Evolutionary conservation across 495 filamentous ascomycete species (phyloP).

Genomic region (Penicillium angulare): DNA sequence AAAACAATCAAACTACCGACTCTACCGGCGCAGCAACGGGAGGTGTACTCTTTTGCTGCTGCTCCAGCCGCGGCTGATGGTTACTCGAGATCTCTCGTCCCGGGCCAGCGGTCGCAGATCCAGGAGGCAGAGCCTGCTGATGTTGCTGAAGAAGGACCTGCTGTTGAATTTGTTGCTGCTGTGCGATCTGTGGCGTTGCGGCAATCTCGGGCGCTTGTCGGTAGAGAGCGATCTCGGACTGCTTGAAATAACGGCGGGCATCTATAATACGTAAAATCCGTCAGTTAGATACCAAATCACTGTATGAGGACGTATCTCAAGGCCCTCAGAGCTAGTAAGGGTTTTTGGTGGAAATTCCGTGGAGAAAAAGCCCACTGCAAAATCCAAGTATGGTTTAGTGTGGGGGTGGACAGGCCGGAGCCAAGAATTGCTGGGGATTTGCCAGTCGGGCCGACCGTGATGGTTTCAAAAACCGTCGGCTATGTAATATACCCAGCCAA

Average conservation of each 20-base stretch:
- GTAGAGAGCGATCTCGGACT: slow-evolving; percentile 97
- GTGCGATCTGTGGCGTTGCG: slow-evolving; percentile 43
- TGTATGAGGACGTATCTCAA: background rate
- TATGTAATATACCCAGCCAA: slow-evolving; percentile 22
- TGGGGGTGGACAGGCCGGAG: slow-evolving; percentile 32
- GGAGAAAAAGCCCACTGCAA: background rate
- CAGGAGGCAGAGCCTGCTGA: slow-evolving; percentile 39
- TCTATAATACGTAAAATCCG: slow-evolving; percentile 50
- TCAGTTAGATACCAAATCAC: background rate
- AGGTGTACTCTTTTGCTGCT: slow-evolving; percentile 5
- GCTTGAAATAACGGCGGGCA: slow-evolving; percentile 97
- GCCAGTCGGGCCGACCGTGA: slow-evolving; percentile 21
- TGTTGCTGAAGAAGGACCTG: slow-evolving; percentile 38
- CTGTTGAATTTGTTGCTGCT: slow-evolving; percentile 46
- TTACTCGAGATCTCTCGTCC: slow-evolving; percentile 28
- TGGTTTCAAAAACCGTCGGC: slow-evolving; percentile 40
- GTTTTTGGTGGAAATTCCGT: background rate
- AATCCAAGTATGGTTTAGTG: slow-evolving; percentile 34
- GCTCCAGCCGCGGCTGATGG: slow-evolving; percentile 15
- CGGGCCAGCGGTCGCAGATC: slow-evolving; percentile 41
- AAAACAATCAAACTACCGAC: slow-evolving; percentile 21
- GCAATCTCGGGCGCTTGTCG: slow-evolving; percentile 79
- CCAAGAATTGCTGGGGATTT: slow-evolving; percentile 5
- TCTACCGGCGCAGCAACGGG: slow-evolving; percentile 27
- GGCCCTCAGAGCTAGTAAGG: background rate